These are phyloP conservation scores for Lactarius akahatsu DNA, from an alignment of 768 basidiomycete species.

Conservation along the genomic window DNA sequence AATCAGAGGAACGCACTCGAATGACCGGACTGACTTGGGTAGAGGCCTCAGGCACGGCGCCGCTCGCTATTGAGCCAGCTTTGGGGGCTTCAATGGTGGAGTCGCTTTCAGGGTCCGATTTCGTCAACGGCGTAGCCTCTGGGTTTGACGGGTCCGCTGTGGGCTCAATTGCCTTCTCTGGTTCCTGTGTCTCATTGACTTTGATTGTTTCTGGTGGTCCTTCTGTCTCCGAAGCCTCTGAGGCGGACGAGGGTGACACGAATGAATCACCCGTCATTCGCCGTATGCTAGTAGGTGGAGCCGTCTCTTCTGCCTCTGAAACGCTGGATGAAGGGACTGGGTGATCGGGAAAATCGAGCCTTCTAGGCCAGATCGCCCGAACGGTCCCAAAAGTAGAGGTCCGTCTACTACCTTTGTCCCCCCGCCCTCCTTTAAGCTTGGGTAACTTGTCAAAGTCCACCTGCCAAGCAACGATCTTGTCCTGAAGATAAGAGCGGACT, in stretches of 20 bases:
- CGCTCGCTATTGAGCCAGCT: slow-evolving; percentile 19
- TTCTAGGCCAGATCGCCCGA: slow-evolving; percentile 68
- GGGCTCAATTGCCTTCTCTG: neutral
- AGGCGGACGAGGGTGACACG: slow-evolving; percentile 58
- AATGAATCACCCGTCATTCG: slow-evolving; percentile 56
- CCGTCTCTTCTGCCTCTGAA: slow-evolving; percentile 72
- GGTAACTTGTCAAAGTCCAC: slow-evolving; percentile 85
- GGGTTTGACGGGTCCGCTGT: slow-evolving; percentile 8
- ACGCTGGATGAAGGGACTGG: slow-evolving; percentile 60
- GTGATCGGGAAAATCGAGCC: slow-evolving; percentile 56
- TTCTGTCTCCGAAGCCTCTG: slow-evolving; percentile 69
- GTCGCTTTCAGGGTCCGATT: slow-evolving; percentile 75
- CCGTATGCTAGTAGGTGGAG: slow-evolving; percentile 41
- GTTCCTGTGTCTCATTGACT: slow-evolving; percentile 26
- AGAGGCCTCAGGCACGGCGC: slow-evolving; percentile 9
- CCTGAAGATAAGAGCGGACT: slow-evolving; percentile 84
- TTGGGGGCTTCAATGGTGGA: slow-evolving; percentile 73
- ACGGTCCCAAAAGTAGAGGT: slow-evolving; percentile 65
- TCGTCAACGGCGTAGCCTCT: slow-evolving; percentile 32
- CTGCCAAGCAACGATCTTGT: slow-evolving; percentile 96
- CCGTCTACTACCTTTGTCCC: slow-evolving; percentile 51
- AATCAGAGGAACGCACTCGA: neutral
- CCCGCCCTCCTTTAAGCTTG: slow-evolving; percentile 56
- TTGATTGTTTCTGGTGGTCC: slow-evolving; percentile 34
- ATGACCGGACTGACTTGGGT: slow-evolving; percentile 27